Evolutionary conservation across 768 basidiomycete genomes (phyloP).

Genomic region (Russula foetens): DNA sequence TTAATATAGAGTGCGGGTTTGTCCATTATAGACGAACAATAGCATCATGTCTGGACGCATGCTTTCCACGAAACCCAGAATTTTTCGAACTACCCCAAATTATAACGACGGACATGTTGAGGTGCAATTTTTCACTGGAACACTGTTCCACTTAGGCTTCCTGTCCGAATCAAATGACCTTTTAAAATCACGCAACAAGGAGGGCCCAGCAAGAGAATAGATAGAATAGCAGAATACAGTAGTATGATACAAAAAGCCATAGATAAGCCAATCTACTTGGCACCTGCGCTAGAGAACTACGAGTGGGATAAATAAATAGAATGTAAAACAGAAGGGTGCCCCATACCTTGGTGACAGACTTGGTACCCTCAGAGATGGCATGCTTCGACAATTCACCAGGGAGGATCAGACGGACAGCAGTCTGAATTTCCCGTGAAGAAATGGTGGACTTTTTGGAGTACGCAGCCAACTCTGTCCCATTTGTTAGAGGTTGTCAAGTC

Average conservation of each 20-base stretch:
- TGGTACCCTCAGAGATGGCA: slow-evolving; percentile 90
- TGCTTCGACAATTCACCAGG: slow-evolving; percentile 95
- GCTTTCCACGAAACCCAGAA: too few relatives aligned
- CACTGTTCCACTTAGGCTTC: too few relatives aligned
- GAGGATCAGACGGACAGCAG: slow-evolving; percentile 91
- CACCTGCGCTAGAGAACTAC: slow-evolving; percentile 65
- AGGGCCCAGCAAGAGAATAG: neutral
- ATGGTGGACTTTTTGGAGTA: slow-evolving; percentile 99
- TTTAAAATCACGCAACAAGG: neutral
- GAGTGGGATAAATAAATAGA: slow-evolving; percentile 1
- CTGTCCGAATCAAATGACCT: too few relatives aligned
- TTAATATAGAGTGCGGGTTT: neutral
- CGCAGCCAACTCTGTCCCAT: slow-evolving; percentile 73
- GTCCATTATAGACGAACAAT: neutral
- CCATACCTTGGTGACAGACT: slow-evolving; percentile 78
- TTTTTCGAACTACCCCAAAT: too few relatives aligned
- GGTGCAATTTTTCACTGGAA: too few relatives aligned
- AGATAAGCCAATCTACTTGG: slow-evolving; percentile 40
- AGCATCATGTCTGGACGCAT: too few relatives aligned
- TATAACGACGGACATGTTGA: too few relatives aligned
- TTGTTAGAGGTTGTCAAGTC: neutral
- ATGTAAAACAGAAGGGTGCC: neutral
- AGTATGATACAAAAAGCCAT: slow-evolving; percentile 19
- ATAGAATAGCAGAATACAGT: slow-evolving; percentile 25
- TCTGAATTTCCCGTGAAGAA: slow-evolving; percentile 97